A percentile compares a stretch with the other conserved stretches of the same genome.
Conservation (phyloP, 371 early-diverging fungal species). For the Lichtheimia hyalospora region DNA sequence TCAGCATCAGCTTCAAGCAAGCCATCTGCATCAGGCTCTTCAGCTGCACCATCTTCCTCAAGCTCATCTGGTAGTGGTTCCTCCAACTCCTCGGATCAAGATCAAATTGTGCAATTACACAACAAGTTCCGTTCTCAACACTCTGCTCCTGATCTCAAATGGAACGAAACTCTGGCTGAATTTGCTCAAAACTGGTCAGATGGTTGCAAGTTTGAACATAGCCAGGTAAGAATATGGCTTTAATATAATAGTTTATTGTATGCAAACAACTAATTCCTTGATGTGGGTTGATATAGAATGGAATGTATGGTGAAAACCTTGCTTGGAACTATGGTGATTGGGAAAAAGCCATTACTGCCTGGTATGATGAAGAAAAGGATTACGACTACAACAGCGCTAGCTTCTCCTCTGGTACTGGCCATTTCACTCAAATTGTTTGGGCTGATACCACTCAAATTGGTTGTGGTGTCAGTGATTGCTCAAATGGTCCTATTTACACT, state of each 20-base stretch:
- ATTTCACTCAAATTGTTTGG: conserved; percentile 61
- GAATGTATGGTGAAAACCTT: conserved; percentile 49
- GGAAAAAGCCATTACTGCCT: conserved; percentile 27
- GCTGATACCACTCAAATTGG: conserved; percentile 49
- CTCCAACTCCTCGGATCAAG: background rate
- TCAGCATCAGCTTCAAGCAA: background rate
- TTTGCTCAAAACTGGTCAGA: conserved; percentile 51
- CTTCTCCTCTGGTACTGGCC: conserved; percentile 31
- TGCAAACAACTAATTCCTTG: background rate
- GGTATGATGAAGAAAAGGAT: conserved; percentile 46
- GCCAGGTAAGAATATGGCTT: conserved; percentile 8
- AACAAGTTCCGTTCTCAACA: conserved; percentile 49
- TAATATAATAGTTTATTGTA: no score
- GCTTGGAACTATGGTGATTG: conserved; percentile 40
- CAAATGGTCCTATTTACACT: conserved; percentile 37
- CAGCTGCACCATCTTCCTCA: conserved; percentile 1
- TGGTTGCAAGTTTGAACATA: conserved; percentile 43
- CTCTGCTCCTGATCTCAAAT: conserved; percentile 42
- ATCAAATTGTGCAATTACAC: conserved; percentile 28
- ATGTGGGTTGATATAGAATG: conserved; percentile 4
- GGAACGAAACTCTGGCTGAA: conserved; percentile 37
- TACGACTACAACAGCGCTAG: conserved; percentile 44
- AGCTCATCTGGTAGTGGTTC: no score
- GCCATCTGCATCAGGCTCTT: conserved; percentile 2
- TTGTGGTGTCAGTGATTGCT: conserved; percentile 49